Evolutionary conservation across 2,329 filamentous ascomycete genomes (phyloP), one percentile per base, ranked within the genome.

Genomic region (Alternaria sp.): DNA sequence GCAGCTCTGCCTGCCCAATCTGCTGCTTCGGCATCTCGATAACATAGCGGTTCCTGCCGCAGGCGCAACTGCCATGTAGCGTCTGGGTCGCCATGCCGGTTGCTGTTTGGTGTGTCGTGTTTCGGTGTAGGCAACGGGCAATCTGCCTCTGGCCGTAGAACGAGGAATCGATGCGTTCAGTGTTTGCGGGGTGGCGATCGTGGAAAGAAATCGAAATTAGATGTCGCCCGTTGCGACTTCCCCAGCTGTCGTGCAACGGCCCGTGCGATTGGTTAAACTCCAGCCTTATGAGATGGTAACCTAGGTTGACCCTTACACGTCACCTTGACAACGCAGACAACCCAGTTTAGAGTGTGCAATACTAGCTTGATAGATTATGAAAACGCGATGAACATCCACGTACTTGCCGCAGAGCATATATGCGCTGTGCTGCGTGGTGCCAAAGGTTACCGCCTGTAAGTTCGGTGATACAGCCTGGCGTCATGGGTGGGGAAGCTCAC

Each of bases 41-140:
- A 59, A 89, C 84, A 80, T 97, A 97, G 74, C 89, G 86, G 74
- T 95, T 97, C 63, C 94, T 88, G 59, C 93, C 93, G 78, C 94
- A 97, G 54, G 90, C 89, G 82, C 94, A 97, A 66, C 89, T 87
- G 71, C 93, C 93, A 66, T 86, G 88, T 59, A 97, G 85, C 40
- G 85, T 85, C 62, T 86, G 76, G 41, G 74, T 65, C 55, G 76
- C 74, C 75, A 74, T 74, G 57, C 40, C 4, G 12, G 14, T 11
- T 8, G 28, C 34, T 54, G 20, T 4, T 27, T 41, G n/a, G 34
- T 38, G 34, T 57, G 22, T 27, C 27, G 45, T 41, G 36, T 27
- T 44, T 45, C 0, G 16, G 52, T 34, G 49, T 40, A 32, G 41
- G 25, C 40, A 43, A 36, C n/a, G n/a, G 48, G 48, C 55, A 49